phyloP scores from a whole-genome alignment of 202 grass and related monocot species.

The Elaeis oleifera region DNA sequence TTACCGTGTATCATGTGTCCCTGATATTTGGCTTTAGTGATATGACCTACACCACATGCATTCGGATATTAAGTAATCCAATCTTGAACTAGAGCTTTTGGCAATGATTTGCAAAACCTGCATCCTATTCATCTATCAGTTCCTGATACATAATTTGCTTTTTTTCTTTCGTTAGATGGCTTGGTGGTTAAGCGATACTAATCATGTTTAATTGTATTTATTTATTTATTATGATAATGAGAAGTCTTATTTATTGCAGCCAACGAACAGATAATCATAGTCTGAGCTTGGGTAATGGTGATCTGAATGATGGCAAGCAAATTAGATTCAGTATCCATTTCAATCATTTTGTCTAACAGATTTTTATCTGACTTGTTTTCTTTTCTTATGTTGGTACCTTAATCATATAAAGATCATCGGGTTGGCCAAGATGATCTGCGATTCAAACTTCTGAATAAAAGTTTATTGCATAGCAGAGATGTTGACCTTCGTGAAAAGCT shows the following conservation, averaged over 20 bases:
- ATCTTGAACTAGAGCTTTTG: too few species aligned
- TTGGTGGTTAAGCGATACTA: too few species aligned
- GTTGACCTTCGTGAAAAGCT: conserved; percentile 88
- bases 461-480: conserved; percentile 45
- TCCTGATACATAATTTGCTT: too few species aligned
- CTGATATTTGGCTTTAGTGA: too few species aligned
- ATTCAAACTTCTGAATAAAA: conserved; percentile 85
- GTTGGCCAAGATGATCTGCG: conserved; percentile 70
- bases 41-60: too few species aligned
- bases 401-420: conserved; percentile 41
- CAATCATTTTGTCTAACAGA: conserved; percentile 8
- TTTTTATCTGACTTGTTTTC: conserved; percentile 19
- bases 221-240: neutral
- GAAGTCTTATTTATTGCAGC: conserved; percentile 28
- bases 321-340: conserved; percentile 25
- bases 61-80: too few species aligned
- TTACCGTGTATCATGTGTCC: too few species aligned
- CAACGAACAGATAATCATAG: conserved; percentile 36
- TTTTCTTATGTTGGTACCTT: conserved; percentile 23
- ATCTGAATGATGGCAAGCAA: conserved; percentile 28
- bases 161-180: too few species aligned
- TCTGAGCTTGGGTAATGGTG: conserved; percentile 32
- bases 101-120: too few species aligned
- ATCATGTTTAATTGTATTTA: conserved; percentile 16
- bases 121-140: too few species aligned